These are phyloP conservation scores for Capniomyces stellatus DNA, from an alignment of 371 early-diverging fungal species.

Conservation along the genomic window DNA sequence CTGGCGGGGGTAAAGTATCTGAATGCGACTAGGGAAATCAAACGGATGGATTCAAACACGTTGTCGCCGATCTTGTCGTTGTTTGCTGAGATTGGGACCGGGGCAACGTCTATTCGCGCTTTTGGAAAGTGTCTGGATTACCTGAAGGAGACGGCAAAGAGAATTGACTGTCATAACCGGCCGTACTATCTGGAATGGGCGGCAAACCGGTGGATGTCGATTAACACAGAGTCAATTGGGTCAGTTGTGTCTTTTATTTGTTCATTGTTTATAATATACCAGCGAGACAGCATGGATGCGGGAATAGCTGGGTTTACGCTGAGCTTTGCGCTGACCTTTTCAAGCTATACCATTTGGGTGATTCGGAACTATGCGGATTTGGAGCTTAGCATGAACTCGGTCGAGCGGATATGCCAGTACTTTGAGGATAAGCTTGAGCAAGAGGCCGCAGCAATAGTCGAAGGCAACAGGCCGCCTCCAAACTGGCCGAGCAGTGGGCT, in stretches of 20 bases:
- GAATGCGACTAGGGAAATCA: conserved; percentile 63
- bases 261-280: conserved; percentile 33
- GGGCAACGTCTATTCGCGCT: conserved; percentile 30
- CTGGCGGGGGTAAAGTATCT: conserved; percentile 42
- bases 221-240: conserved; percentile 25
- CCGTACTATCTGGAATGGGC: conserved; percentile 70
- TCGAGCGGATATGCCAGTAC: conserved; percentile 73
- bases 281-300: conserved; percentile 28
- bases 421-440: conserved; percentile 32
- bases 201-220: conserved; percentile 74
- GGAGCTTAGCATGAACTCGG: conserved; percentile 72
- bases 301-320: conserved; percentile 68
- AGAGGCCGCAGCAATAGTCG: conserved; percentile 34
- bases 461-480: conserved; percentile 18
- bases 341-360: conserved; percentile 54
- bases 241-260: conserved; percentile 25
- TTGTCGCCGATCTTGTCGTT: conserved; percentile 51
- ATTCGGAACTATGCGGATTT: conserved; percentile 57
- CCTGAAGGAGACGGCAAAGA: conserved; percentile 26
- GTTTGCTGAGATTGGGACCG: conserved; percentile 40
- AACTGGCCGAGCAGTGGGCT: conserved; percentile 54
- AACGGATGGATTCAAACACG: conserved; percentile 67
- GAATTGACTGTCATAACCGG: conserved; percentile 50
- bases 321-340: conserved; percentile 57
- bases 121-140: conserved; percentile 39